Conservation (phyloP, 768 basidiomycete species). For the Scleroderma citrinum region DNA sequence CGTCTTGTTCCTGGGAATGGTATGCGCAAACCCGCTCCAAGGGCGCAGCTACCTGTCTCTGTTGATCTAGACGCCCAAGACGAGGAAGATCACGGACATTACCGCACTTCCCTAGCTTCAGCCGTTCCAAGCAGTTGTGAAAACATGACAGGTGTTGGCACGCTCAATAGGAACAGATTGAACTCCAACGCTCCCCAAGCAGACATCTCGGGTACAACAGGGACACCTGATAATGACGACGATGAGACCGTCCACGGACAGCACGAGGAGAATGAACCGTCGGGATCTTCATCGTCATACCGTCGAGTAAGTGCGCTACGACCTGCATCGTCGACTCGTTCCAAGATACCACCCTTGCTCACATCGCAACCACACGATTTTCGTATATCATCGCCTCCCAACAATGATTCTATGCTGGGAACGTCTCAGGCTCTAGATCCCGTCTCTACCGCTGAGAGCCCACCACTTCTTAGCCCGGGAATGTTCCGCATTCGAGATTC, state of each 20-base stretch:
- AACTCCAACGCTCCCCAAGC: conserved; percentile 15
- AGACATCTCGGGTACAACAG: conserved; percentile 5
- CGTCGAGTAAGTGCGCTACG: conserved; percentile 23
- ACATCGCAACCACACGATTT: conserved; percentile 25
- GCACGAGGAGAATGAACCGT: conserved; percentile 14
- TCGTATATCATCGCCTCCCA: conserved; percentile 17
- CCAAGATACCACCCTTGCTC: conserved; percentile 37
- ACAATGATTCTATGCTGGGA: conserved; percentile 9
- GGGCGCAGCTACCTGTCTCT: conserved; percentile 58
- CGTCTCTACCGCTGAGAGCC: conserved; percentile 18
- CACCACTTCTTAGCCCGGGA: conserved; percentile 45
- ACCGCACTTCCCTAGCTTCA: conserved; percentile 47
- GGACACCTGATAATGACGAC: conserved; percentile 9
- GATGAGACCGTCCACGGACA: conserved; percentile 11
- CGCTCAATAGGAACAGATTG: conserved; percentile 24
- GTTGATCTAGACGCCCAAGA: conserved; percentile 38
- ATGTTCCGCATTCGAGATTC: conserved; percentile 59
- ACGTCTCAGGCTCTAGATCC: conserved; percentile 16
- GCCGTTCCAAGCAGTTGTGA: conserved; percentile 45
- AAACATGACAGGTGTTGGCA: conserved; percentile 66
- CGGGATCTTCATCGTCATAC: conserved; percentile 20
- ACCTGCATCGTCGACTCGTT: conserved; percentile 31
- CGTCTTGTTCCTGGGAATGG: conserved; percentile 30
- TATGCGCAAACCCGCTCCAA: conserved; percentile 58
- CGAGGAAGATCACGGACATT: conserved; percentile 26